Conservation (phyloP, 108 stramenopile genomes). For the Mayamaea pseudoterrestris region DNA sequence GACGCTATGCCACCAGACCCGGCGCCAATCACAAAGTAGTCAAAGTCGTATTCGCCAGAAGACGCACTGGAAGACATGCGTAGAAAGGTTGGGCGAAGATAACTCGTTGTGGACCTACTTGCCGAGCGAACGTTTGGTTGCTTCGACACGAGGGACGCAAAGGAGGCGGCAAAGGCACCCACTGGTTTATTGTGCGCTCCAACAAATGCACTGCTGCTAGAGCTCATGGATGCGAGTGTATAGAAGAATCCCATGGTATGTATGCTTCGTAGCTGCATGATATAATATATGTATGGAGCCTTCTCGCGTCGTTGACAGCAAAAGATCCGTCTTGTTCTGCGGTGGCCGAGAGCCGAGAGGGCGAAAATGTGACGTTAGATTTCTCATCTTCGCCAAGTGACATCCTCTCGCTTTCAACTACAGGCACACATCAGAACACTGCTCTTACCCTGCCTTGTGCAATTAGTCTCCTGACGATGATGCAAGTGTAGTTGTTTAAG, state of each 20-base stretch:
- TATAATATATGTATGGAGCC: too few species aligned
- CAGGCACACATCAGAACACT: too few species aligned
- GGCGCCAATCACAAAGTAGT: slow-evolving; percentile 71
- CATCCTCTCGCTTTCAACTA: too few species aligned
- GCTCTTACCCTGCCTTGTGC: too few species aligned
- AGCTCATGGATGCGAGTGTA: too few species aligned
- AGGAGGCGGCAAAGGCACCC: neutral
- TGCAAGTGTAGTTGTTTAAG: too few species aligned
- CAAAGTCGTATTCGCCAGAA: slow-evolving; percentile 41
- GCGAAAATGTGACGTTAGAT: too few species aligned
- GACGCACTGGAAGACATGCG: neutral
- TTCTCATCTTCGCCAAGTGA: too few species aligned
- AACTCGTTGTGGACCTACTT: neutral
- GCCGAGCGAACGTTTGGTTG: neutral
- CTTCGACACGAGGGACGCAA: neutral
- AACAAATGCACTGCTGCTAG: neutral
- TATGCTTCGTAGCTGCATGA: slow-evolving; percentile 1
- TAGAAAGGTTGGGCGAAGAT: slow-evolving; percentile 4
- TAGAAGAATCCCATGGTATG: slow-evolving; percentile 2
- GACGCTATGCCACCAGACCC: slow-evolving; percentile 73
- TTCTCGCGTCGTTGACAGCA: too few species aligned
- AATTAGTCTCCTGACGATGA: too few species aligned
- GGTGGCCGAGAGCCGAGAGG: too few species aligned
- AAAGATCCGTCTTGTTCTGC: too few species aligned
- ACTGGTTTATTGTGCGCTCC: neutral